These are phyloP conservation scores for Piper betle DNA, from an alignment of 164 flowering plant species.

Conservation along the genomic window DNA sequence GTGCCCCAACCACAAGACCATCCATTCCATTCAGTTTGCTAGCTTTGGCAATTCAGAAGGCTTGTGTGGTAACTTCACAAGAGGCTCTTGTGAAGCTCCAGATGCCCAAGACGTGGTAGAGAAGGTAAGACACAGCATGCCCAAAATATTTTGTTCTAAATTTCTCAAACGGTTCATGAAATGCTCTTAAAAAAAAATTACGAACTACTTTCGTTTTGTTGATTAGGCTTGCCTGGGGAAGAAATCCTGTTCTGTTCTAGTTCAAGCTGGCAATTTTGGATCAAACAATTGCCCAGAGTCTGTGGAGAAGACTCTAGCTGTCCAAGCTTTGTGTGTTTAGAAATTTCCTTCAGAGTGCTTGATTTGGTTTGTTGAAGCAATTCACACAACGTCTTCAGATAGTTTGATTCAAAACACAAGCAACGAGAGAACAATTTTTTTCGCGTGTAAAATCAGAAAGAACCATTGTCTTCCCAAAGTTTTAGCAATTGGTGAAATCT, in stretches of 20 bases:
- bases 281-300: slow-evolving; percentile 30
- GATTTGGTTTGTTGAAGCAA: neutral
- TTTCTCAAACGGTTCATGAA: neutral
- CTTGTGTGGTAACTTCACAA: slow-evolving; percentile 35
- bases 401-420: neutral
- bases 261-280: slow-evolving; percentile 16
- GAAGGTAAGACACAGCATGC: slow-evolving; percentile 24
- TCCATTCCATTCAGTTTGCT: slow-evolving; percentile 47
- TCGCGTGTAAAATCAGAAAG: neutral
- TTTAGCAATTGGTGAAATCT: no score
- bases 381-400: neutral
- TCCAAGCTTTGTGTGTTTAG: slow-evolving; percentile 44
- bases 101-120: slow-evolving; percentile 31
- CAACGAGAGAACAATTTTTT: neutral
- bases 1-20: slow-evolving; percentile 44
- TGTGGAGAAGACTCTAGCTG: slow-evolving; percentile 37
- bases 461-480: neutral
- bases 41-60: slow-evolving; percentile 67
- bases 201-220: neutral
- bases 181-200: no score
- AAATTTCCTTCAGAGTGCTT: neutral
- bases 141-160: neutral
- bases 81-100: slow-evolving; percentile 40
- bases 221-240: slow-evolving; percentile 69
- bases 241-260: slow-evolving; percentile 30